Percentiles rank a stretch among this genome's conserved stretches.
phyloP scores from a whole-genome alignment of 2,329 filamentous ascomycete species.

The Cercospora zeina region DNA sequence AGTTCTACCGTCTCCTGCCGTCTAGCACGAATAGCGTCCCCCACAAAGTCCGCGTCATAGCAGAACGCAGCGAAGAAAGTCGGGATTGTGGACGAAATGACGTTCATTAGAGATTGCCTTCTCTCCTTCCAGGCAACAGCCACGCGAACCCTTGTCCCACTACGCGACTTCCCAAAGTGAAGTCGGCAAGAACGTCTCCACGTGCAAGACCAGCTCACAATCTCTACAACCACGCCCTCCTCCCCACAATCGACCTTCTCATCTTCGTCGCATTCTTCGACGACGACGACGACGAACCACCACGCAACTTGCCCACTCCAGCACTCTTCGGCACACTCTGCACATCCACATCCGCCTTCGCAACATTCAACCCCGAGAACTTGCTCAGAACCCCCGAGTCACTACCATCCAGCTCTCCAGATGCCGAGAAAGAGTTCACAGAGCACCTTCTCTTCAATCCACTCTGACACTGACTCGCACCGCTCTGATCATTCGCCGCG shows the following conservation, averaged over 20 bases:
- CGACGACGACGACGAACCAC: too few relatives aligned
- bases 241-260: conserved; percentile 8
- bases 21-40: too few relatives aligned
- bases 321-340: conserved; percentile 25
- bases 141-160: background rate
- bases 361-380: conserved; percentile 24
- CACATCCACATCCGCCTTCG: conserved; percentile 22
- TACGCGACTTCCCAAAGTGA: background rate
- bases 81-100: background rate
- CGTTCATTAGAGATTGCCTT: background rate
- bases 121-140: background rate
- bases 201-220: background rate
- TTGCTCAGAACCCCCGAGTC: conserved; percentile 21
- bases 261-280: conserved; percentile 7
- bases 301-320: conserved; percentile 22
- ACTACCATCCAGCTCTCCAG: conserved; percentile 18
- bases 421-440: conserved; percentile 19
- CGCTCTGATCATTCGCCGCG: conserved; percentile 11
- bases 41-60: background rate
- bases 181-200: background rate
- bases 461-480: conserved; percentile 15
- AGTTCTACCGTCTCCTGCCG: too few relatives aligned
- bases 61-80: background rate
- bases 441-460: conserved; percentile 20
- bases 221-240: background rate